Evolutionary conservation across 345 rosid genomes (phyloP).

Genomic region (Turnera subulata): DNA sequence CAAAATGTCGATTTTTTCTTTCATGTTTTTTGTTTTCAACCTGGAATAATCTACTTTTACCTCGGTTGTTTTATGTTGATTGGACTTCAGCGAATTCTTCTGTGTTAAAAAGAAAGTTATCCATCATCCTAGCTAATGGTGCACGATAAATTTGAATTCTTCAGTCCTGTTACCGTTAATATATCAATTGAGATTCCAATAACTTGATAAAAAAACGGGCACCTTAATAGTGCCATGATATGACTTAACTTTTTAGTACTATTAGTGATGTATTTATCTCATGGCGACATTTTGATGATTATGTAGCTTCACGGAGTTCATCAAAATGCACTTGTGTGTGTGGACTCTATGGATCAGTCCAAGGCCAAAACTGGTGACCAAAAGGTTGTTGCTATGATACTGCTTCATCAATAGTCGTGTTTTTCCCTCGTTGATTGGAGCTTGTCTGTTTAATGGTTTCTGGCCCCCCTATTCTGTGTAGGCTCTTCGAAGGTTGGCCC

Average conservation of each 20-base stretch:
- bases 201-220: too few species aligned
- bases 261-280: too few species aligned
- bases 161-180: too few species aligned
- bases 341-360: conserved; percentile 57
- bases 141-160: too few species aligned
- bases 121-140: too few species aligned
- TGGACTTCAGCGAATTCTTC: too few species aligned
- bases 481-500: conserved; percentile 82
- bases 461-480: conserved; percentile 17
- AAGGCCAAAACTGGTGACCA: conserved; percentile 56
- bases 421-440: not conserved
- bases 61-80: not conserved
- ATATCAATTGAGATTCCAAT: too few species aligned
- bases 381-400: conserved; percentile 39
- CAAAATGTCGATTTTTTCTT: not conserved
- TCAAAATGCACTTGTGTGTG: conserved; percentile 40
- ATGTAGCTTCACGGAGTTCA: conserved; percentile 43
- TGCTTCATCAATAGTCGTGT: not conserved
- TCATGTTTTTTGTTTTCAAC: conserved; percentile 4
- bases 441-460: not conserved
- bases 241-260: too few species aligned
- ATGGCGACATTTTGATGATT: not conserved
- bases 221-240: too few species aligned
- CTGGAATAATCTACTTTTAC: conserved; percentile 13
- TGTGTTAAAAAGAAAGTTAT: too few species aligned